Percentiles rank a stretch among this genome's conserved stretches.
phyloP scores from a whole-genome alignment of 805 yeast species.

The Ogataea methanolica region DNA sequence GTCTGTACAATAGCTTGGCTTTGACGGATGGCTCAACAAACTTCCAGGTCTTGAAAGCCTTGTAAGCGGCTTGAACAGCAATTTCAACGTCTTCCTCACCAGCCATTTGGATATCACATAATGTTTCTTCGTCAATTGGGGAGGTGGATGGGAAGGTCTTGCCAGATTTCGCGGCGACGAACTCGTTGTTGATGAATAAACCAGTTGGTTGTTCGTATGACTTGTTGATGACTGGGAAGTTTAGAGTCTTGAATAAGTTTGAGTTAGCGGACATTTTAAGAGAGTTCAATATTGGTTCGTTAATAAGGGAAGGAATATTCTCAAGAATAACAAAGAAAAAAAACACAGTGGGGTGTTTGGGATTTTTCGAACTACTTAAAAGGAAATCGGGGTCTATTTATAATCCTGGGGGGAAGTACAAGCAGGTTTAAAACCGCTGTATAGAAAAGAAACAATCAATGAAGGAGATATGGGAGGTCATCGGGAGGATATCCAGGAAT shows the following conservation, averaged over 20 bases:
- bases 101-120: constrained; percentile 70
- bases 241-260: constrained; percentile 23
- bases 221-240: constrained; percentile 32
- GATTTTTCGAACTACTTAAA: no score
- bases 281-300: background rate
- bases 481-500: no score
- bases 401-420: background rate
- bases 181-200: constrained; percentile 60
- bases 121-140: constrained; percentile 69
- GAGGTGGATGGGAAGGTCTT: constrained; percentile 60
- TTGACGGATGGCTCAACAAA: constrained; percentile 63
- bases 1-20: constrained; percentile 55
- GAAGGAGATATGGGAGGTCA: no score
- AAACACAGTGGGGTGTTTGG: background rate
- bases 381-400: background rate
- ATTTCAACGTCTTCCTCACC: constrained; percentile 70
- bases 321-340: background rate
- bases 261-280: constrained; percentile 13
- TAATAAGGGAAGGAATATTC: background rate
- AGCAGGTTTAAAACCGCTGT: no score
- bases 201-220: constrained; percentile 44
- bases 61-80: constrained; percentile 83
- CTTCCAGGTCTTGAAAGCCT: constrained; percentile 77
- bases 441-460: no score
- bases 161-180: constrained; percentile 48